phyloP scores from a whole-genome alignment of 192 early-diverging fungal genomes.

The Entomortierella parvispora region DNA sequence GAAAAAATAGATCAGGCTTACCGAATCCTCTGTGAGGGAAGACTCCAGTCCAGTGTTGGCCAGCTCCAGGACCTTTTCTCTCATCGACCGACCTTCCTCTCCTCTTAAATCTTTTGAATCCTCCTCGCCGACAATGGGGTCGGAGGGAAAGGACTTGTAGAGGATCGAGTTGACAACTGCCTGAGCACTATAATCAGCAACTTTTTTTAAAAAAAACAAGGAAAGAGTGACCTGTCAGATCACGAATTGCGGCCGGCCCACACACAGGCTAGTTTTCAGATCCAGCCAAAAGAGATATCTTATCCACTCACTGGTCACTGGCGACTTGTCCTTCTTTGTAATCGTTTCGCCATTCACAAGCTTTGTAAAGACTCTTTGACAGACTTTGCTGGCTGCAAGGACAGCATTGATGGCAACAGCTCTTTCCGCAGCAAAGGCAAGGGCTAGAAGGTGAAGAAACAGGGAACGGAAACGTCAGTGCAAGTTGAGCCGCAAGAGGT shows the following conservation, averaged over 20 bases:
- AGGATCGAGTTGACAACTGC: slow-evolving; percentile 92
- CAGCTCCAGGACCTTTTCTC: slow-evolving; percentile 85
- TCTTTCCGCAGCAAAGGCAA: slow-evolving; percentile 73
- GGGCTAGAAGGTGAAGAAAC: slow-evolving; percentile 4
- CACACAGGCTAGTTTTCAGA: not conserved
- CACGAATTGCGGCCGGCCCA: not conserved
- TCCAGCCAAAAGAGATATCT: slow-evolving; percentile 5
- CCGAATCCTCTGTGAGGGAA: slow-evolving; percentile 73
- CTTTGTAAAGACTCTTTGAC: slow-evolving; percentile 87
- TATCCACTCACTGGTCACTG: slow-evolving; percentile 91
- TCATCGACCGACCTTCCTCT: slow-evolving; percentile 68
- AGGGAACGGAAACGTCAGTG: too few relatives aligned
- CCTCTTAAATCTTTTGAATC: slow-evolving; percentile 87
- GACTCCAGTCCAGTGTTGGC: slow-evolving; percentile 73
- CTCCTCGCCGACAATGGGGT: slow-evolving; percentile 97
- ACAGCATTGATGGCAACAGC: slow-evolving; percentile 91
- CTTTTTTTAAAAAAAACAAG: slow-evolving; percentile 38
- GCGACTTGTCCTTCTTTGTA: slow-evolving; percentile 94
- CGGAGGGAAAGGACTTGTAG: slow-evolving; percentile 79
- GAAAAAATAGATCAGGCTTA: slow-evolving; percentile 38
- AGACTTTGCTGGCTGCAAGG: slow-evolving; percentile 85
- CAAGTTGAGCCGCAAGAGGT: too few relatives aligned
- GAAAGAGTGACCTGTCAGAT: not conserved
- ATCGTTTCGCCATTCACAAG: slow-evolving; percentile 86
- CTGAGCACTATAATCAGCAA: slow-evolving; percentile 96